These are phyloP conservation scores for Davidsoniella virescens DNA, from an alignment of 2,329 filamentous ascomycete genomes.

Conservation along the genomic window DNA sequence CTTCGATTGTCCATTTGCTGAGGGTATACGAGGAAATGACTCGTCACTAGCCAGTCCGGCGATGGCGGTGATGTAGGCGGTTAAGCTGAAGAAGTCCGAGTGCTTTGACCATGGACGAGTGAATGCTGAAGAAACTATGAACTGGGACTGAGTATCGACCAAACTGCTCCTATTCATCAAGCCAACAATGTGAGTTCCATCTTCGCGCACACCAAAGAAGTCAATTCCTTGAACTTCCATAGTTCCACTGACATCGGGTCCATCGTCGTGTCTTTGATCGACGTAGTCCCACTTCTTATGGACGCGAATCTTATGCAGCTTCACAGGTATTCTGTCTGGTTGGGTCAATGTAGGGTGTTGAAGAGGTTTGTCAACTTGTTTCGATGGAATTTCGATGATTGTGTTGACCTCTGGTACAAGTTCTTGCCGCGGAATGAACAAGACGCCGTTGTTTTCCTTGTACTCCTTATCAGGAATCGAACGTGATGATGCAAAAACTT, in stretches of 20 bases:
- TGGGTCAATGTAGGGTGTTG: no score
- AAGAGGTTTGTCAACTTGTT: no score
- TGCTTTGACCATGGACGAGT: background rate
- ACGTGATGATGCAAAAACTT: constrained; percentile 4
- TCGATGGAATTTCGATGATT: constrained; percentile 23
- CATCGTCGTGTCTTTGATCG: no score
- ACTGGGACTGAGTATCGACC: background rate
- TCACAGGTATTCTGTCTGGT: no score
- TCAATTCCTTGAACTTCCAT: background rate
- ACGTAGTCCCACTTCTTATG: no score
- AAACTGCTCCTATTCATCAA: constrained; percentile 1
- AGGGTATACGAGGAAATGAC: no score
- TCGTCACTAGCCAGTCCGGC: no score
- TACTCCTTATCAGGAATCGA: constrained; percentile 22
- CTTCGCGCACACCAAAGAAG: constrained; percentile 7
- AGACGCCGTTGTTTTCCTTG: constrained; percentile 21
- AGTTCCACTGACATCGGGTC: no score
- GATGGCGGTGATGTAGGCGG: constrained; percentile 7
- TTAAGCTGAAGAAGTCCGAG: constrained; percentile 4
- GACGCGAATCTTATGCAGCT: no score
- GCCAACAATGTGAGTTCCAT: constrained; percentile 1
- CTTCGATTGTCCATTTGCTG: no score
- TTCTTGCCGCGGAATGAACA: constrained; percentile 30
- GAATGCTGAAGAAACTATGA: background rate
- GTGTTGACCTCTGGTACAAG: constrained; percentile 26